phyloP scores from a whole-genome alignment of 2,329 filamentous ascomycete species.

The Trichoderma guizhouense region DNA sequence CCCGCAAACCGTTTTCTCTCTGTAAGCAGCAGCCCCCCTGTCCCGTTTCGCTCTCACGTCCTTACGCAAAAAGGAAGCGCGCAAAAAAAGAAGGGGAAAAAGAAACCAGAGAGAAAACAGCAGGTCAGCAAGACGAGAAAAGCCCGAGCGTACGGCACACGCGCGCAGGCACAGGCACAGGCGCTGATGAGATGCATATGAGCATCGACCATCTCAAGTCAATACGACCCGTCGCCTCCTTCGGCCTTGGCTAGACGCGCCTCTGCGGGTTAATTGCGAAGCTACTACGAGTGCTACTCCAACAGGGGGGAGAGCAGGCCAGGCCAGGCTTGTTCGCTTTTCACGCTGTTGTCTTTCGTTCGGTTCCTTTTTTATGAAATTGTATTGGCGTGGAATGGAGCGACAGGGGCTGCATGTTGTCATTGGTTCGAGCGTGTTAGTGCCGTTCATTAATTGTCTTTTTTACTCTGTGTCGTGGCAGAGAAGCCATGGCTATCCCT shows the following conservation, averaged over 20 bases:
- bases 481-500: conserved; percentile 7
- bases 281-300: not conserved
- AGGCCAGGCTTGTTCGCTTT: not conserved
- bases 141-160: not conserved
- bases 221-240: not conserved
- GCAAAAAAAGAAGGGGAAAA: not conserved
- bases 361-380: not conserved
- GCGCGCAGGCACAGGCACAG: not conserved
- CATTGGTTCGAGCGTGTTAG: conserved; percentile 2
- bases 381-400: not conserved
- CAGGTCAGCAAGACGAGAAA: not conserved
- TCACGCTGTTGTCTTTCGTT: not conserved
- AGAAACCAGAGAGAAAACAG: not conserved
- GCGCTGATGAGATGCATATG: conserved; percentile 12
- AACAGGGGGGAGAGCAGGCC: not conserved
- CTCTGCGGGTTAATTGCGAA: not conserved
- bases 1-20: not conserved
- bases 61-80: not conserved
- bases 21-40: not conserved
- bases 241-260: not conserved
- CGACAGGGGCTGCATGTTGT: not conserved
- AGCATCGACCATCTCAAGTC: conserved; percentile 2
- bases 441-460: not conserved
- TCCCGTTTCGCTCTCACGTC: not conserved
- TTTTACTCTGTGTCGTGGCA: not conserved